Base-by-base conservation (phyloP, 2,329 filamentous ascomycete genomes). In the Cadophora malorum region DNA sequence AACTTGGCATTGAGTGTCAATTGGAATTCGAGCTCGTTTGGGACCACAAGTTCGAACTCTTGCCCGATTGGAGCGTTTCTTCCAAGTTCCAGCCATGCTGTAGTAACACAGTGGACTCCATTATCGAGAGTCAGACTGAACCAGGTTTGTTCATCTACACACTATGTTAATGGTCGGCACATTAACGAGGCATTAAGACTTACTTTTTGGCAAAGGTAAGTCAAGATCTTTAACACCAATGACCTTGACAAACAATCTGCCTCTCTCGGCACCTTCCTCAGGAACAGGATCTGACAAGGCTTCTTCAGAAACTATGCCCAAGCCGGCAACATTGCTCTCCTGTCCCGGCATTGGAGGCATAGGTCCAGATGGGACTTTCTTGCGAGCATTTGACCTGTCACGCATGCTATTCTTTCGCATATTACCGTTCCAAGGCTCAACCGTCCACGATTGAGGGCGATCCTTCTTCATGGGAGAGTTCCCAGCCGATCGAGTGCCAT, bases 81-180 rank as follows among this genome's bases (percentile, higher is more conserved):
- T 23, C 93, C 94, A 68, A 99, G 84, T 79, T 99, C 96, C 9
- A 98, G 85, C 92, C 94, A 97, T 0, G 94, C 91, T 3, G 96
- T 99, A 0, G 96, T 99, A 19, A 99, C 96, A 76, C 96, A 99
- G 79, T 99, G 96, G 1, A 99, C 88, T 31, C 96, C 96, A 72
- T 99, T 99, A 80, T 99, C 96, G n/a, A 99, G 86, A 0, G 96
- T 99, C 12, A 99, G 86, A 74, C 95, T 94, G 82, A 99, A 99
- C 86, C 93, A 96, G 2, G 93, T 93, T 65, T 93, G 90, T 80
- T 98, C 94, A 76, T 91, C 93, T 96, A 56, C 33, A 14, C 3
- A 47, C 50, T 25, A 72, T 81, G 74, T 80, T 76, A 50, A 55
- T 31, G 38, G 56, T 6, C 8, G 61, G 59, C 64, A 14, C 12